Evolutionary conservation across 2,329 filamentous ascomycete genomes (phyloP).

Genomic region (Alternaria gaisen): DNA sequence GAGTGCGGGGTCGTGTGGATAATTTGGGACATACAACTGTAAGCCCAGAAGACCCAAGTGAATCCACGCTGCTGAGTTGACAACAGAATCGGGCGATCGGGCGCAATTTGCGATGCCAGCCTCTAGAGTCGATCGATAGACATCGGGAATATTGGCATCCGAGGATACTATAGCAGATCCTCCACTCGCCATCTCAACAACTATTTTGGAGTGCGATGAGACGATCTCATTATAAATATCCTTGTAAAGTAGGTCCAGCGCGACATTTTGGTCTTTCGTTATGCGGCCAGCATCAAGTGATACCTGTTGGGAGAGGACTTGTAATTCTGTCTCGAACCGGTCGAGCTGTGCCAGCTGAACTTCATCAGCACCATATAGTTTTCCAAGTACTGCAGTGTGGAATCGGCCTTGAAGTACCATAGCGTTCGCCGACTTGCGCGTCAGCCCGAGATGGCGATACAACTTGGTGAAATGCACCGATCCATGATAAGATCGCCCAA

Average conservation of each 20-base stretch:
- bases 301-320: slow-evolving; percentile 49
- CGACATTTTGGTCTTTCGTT: slow-evolving; percentile 39
- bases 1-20: slow-evolving; percentile 81
- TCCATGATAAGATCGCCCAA: slow-evolving; percentile 18
- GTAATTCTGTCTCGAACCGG: slow-evolving; percentile 53
- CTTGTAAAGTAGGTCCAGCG: slow-evolving; percentile 41
- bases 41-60: slow-evolving; percentile 78
- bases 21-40: slow-evolving; percentile 84
- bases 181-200: slow-evolving; percentile 15
- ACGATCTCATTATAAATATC: slow-evolving; percentile 31
- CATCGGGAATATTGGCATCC: slow-evolving; percentile 20
- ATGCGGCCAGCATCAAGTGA: slow-evolving; percentile 47
- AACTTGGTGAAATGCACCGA: slow-evolving; percentile 33
- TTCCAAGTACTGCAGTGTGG: slow-evolving; percentile 40
- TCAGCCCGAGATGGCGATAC: slow-evolving; percentile 37
- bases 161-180: slow-evolving; percentile 18
- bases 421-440: slow-evolving; percentile 28
- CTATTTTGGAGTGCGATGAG: slow-evolving; percentile 29
- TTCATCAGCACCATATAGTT: slow-evolving; percentile 42
- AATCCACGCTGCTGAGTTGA: slow-evolving; percentile 69
- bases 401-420: slow-evolving; percentile 41
- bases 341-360: slow-evolving; percentile 53
- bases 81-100: background rate
- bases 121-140: slow-evolving; percentile 48
- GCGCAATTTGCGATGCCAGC: slow-evolving; percentile 25